Percentiles rank a stretch among this genome's conserved stretches.
Evolutionary conservation across 2,329 filamentous ascomycete species (phyloP).

Genomic region (Alternaria atra): DNA sequence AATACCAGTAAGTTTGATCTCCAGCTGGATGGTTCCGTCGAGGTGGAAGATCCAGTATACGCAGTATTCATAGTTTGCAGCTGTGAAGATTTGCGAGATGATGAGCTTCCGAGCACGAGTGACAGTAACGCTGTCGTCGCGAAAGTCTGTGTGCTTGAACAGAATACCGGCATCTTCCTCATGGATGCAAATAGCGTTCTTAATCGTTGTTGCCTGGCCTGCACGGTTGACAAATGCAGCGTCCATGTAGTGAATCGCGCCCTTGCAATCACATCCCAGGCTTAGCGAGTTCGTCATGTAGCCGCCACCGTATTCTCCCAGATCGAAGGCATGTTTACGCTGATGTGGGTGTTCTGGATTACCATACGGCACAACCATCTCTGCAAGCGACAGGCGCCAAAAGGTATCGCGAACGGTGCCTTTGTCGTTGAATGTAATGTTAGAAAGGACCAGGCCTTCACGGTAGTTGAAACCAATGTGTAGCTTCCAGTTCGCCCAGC

Average conservation of each 20-base stretch:
- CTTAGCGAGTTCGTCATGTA: constrained; percentile 84
- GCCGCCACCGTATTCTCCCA: constrained; percentile 82
- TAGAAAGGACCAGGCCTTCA: constrained; percentile 88
- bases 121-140: constrained; percentile 85
- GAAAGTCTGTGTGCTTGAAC: constrained; percentile 95
- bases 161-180: constrained; percentile 92
- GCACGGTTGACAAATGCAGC: constrained; percentile 82
- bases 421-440: constrained; percentile 90
- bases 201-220: constrained; percentile 80
- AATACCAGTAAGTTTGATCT: constrained; percentile 89
- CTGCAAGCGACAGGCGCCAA: constrained; percentile 86
- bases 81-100: constrained; percentile 91
- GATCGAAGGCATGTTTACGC: constrained; percentile 81
- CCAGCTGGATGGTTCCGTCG: constrained; percentile 89
- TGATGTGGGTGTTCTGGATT: constrained; percentile 83
- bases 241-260: constrained; percentile 90
- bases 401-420: constrained; percentile 79
- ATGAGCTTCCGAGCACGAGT: constrained; percentile 87
- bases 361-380: constrained; percentile 94
- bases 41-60: constrained; percentile 91
- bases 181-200: constrained; percentile 95
- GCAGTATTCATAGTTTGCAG: constrained; percentile 94
- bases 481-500: constrained; percentile 94
- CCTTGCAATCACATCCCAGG: constrained; percentile 86
- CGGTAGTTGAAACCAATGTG: constrained; percentile 96